Conservation (phyloP, 495 filamentous ascomycete genomes). For the Penicillium argentinense region DNA sequence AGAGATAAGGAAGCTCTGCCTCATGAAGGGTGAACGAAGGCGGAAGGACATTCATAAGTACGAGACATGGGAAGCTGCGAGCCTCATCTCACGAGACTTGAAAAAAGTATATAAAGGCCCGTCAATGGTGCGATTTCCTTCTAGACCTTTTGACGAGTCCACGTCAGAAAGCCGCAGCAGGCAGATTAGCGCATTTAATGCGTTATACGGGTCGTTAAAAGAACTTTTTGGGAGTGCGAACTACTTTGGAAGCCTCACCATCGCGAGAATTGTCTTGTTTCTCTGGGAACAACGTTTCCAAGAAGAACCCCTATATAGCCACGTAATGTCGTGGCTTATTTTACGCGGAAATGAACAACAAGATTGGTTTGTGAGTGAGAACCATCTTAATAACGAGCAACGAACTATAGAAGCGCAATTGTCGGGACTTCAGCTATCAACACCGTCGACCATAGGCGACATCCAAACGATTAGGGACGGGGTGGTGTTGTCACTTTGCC, state of each 20-base stretch:
- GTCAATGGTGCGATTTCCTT: too few relatives aligned
- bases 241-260: conserved; percentile 4
- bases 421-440: conserved; percentile 7
- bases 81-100: too few relatives aligned
- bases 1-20: too few relatives aligned
- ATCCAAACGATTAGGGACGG: conserved; percentile 2
- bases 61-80: too few relatives aligned
- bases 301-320: conserved; percentile 7
- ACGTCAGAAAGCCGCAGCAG: conserved; percentile 6
- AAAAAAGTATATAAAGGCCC: too few relatives aligned
- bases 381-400: background rate
- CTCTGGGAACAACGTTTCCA: conserved; percentile 7
- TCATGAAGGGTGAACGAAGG: too few relatives aligned
- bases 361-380: conserved; percentile 7
- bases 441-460: conserved; percentile 6
- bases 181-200: conserved; percentile 3
- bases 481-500: conserved; percentile 3
- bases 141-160: too few relatives aligned
- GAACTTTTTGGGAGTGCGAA: conserved; percentile 5
- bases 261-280: conserved; percentile 9
- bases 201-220: conserved; percentile 9
- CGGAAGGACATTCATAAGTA: too few relatives aligned
- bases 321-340: conserved; percentile 10
- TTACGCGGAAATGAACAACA: conserved; percentile 8
- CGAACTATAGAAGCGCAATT: conserved; percentile 6